phyloP scores from a whole-genome alignment of 2,329 filamentous ascomycete species.

The Emergomyces pasteurianus region DNA sequence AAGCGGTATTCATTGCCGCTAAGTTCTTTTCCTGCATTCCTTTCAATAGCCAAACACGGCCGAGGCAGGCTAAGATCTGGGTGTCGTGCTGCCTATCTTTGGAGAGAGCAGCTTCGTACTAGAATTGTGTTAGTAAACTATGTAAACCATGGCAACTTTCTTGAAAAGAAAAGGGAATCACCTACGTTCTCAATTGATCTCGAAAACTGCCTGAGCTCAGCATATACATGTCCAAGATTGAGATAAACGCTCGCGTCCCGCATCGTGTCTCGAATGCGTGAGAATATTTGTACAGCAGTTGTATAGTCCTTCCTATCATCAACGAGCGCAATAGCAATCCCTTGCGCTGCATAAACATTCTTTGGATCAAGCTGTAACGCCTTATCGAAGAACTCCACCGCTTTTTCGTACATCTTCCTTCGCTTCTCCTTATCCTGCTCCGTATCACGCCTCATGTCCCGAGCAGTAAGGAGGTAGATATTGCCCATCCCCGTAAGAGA shows the following conservation, averaged over 20 bases:
- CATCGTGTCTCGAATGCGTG: constrained; percentile 80
- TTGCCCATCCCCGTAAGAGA: constrained; percentile 96
- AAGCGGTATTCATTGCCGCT: constrained; percentile 49
- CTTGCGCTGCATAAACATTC: constrained; percentile 93
- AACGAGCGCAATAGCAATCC: constrained; percentile 83
- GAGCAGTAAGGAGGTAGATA: constrained; percentile 71
- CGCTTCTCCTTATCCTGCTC: constrained; percentile 87
- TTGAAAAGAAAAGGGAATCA: constrained; percentile 1
- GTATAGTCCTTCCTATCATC: constrained; percentile 89
- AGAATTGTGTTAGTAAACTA: constrained; percentile 12
- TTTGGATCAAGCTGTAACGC: constrained; percentile 86
- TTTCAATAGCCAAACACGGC: constrained; percentile 74
- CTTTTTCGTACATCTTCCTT: constrained; percentile 73
- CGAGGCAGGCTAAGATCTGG: constrained; percentile 71
- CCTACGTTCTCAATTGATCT: constrained; percentile 73
- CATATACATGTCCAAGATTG: constrained; percentile 87
- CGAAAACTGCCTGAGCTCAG: constrained; percentile 77
- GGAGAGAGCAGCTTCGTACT: constrained; percentile 74
- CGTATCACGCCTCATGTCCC: constrained; percentile 86
- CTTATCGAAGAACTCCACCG: constrained; percentile 98
- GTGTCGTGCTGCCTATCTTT: constrained; percentile 71
- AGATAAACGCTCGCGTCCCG: constrained; percentile 80
- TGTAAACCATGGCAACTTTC: background rate
- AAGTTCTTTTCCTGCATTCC: constrained; percentile 57
- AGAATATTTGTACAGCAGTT: constrained; percentile 72